Base-by-base conservation (phyloP, 1,139 yeast species). In the Yamadazyma membranifaciens region DNA sequence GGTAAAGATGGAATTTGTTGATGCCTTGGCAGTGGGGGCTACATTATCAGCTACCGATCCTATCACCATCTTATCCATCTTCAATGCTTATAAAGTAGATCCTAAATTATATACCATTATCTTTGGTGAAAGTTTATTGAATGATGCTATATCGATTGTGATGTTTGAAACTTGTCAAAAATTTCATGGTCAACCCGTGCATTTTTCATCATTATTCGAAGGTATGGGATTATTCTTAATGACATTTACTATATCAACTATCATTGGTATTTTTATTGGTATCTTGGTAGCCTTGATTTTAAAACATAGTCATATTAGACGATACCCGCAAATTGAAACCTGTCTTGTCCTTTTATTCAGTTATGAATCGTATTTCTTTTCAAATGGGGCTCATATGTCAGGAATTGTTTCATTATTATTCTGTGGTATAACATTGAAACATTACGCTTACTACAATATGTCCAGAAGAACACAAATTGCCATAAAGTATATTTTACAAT, bases 111-210 rank as follows among this genome's bases (percentile, higher is more conserved):
- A 94, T 67, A 92, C 98, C 16, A 89, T 94, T 49, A 92, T 94
- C 45, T 92, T 94, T 61, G 99, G 99, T 35, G 99, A 94, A 63
- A 87, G 96, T 4, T 70, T 94, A 48, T 69, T 94, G 43, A 94
- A 94, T 59, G 99, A 94, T 67, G 98, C 99, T 33, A 95, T 94
- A 47, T 91, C 98, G 47, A 94, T 94, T 60, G 98, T 94, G 53
- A 92, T 94, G 95, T 94, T 94, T 67, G 98, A 94, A 68, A 94
- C 99, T 0, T 91, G 98, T 56, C 98, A 91, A 63, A 88, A 89
- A 62, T 88, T 94, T 62, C 95, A 91, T 55, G 98, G 96, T 32
- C 85, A 87, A 53, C 65, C 66, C 0, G 87, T 92, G 9, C 79
- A 80, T 38, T 72, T 91, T 47, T 73, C 88, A 6, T 84, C 92